A percentile compares a stretch with the other conserved stretches of the same genome.
Evolutionary conservation across 1,139 yeast genomes (phyloP).

Genomic region (Petasospora rhodanensis): DNA sequence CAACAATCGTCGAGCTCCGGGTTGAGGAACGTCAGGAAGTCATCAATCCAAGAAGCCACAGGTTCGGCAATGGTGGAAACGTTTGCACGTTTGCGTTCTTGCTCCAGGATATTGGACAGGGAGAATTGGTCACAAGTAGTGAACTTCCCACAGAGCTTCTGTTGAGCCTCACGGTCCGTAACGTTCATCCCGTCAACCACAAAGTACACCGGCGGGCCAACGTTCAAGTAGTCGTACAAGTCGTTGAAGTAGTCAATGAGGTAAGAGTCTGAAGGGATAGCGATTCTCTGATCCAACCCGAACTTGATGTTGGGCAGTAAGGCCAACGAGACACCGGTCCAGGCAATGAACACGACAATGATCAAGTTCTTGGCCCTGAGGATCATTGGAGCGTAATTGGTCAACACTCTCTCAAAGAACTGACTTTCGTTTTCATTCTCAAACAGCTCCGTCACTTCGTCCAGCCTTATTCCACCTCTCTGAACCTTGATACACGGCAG

Average conservation of each 20-base stretch:
- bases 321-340: constrained; percentile 66
- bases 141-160: constrained; percentile 79
- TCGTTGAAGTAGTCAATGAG: constrained; percentile 76
- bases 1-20: constrained; percentile 89
- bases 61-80: constrained; percentile 74
- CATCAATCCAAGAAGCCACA: constrained; percentile 89
- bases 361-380: constrained; percentile 46
- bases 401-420: constrained; percentile 37
- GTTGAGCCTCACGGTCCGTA: constrained; percentile 58
- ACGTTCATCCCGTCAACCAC: constrained; percentile 65
- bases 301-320: constrained; percentile 63
- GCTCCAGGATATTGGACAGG: constrained; percentile 77
- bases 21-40: constrained; percentile 79
- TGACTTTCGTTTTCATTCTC: constrained; percentile 22
- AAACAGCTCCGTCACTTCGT: constrained; percentile 22
- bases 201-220: constrained; percentile 91
- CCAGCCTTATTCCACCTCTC: constrained; percentile 17
- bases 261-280: constrained; percentile 80
- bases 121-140: constrained; percentile 79
- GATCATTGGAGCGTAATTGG: constrained; percentile 55
- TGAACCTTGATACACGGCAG: constrained; percentile 43
- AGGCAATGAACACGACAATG: constrained; percentile 47
- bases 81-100: constrained; percentile 67
- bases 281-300: constrained; percentile 87
- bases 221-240: constrained; percentile 64